Evolutionary conservation across 2,329 filamentous ascomycete genomes (phyloP).

Genomic region (Lachnellula subtilissima): DNA sequence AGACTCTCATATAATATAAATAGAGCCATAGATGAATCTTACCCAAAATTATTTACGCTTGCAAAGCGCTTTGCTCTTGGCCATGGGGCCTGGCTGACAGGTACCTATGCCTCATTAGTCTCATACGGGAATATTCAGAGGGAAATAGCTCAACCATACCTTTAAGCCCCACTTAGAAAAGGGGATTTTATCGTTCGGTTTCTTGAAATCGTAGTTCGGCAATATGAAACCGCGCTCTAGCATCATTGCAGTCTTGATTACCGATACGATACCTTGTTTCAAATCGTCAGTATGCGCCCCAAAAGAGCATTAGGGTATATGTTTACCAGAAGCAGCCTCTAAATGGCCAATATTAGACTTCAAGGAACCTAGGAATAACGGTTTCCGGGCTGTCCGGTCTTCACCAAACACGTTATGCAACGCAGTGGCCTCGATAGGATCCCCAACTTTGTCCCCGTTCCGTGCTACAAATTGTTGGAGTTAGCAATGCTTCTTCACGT

Average conservation of each 20-base stretch:
- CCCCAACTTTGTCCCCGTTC: constrained; percentile 19
- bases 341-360: constrained; percentile 29
- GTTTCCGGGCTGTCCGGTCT: constrained; percentile 19
- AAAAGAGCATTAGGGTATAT: not conserved
- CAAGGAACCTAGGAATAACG: constrained; percentile 22
- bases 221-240: constrained; percentile 28
- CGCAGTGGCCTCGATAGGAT: constrained; percentile 23
- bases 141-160: constrained; percentile 17
- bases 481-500: too few species aligned
- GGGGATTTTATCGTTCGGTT: constrained; percentile 36
- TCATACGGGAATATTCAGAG: not conserved
- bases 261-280: constrained; percentile 19
- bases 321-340: constrained; percentile 24
- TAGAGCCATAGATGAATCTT: not conserved
- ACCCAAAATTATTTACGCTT: constrained; percentile 38
- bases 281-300: not conserved
- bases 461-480: not conserved
- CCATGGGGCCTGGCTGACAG: constrained; percentile 26
- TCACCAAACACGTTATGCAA: constrained; percentile 25
- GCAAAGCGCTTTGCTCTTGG: constrained; percentile 41
- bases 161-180: constrained; percentile 35
- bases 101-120: constrained; percentile 23
- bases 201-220: constrained; percentile 32
- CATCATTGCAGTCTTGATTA: constrained; percentile 29
- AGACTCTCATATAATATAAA: constrained; percentile 5